Evolutionary conservation across 2,329 filamentous ascomycete genomes (phyloP).

Genomic region (Fusarium sp.): DNA sequence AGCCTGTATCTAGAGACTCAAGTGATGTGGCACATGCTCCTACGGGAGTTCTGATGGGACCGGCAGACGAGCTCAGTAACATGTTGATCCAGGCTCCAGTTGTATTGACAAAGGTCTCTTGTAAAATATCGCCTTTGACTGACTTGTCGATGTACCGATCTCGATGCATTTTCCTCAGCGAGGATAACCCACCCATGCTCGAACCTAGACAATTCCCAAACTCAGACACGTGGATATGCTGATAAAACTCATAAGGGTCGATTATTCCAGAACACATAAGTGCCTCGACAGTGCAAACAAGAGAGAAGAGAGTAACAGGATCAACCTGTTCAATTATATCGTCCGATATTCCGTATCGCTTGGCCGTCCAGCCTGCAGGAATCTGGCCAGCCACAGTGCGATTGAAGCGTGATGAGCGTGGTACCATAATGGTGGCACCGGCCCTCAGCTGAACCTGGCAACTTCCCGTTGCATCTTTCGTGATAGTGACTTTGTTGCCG

Average conservation of each 20-base stretch:
- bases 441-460: conserved; percentile 67
- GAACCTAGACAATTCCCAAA: conserved; percentile 96
- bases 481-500: background rate
- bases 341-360: conserved; percentile 90
- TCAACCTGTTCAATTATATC: conserved; percentile 96
- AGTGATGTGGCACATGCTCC: conserved; percentile 94
- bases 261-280: conserved; percentile 90
- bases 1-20: conserved; percentile 92
- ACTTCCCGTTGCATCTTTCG: background rate
- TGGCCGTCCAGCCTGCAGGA: conserved; percentile 92
- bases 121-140: conserved; percentile 68
- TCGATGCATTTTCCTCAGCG: conserved; percentile 88
- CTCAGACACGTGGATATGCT: conserved; percentile 94
- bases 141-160: conserved; percentile 83
- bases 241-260: conserved; percentile 96
- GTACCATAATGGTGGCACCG: background rate
- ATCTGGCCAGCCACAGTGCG: conserved; percentile 86
- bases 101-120: conserved; percentile 4
- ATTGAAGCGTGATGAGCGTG: background rate
- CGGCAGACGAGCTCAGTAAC: conserved; percentile 90
- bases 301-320: conserved; percentile 87
- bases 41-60: conserved; percentile 93
- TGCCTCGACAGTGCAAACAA: conserved; percentile 87
- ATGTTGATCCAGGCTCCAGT: conserved; percentile 73
- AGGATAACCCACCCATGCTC: conserved; percentile 88